Evolutionary conservation across 306 rosid species (phyloP).

Genomic region (Dalbergia cochinchinensis): DNA sequence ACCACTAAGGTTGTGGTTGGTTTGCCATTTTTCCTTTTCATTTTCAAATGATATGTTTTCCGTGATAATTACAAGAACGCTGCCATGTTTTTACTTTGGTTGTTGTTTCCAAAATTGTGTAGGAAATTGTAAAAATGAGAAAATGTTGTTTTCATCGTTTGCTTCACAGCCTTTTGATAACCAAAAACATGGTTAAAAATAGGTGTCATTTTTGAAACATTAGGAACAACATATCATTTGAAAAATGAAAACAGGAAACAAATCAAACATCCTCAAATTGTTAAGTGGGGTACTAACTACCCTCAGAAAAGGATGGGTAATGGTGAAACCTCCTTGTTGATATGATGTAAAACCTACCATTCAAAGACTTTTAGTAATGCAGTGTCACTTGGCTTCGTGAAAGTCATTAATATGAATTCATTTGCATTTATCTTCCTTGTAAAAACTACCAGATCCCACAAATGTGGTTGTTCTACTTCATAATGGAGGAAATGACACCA

Average conservation of each 20-base stretch:
- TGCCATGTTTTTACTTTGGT: too few species aligned
- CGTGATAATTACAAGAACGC: too few species aligned
- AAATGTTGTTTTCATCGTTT: neutral
- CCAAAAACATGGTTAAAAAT: neutral
- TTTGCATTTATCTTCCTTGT: slow-evolving; percentile 36
- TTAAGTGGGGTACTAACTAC: neutral
- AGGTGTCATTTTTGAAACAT: neutral
- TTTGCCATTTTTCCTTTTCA: too few species aligned
- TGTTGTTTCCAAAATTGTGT: too few species aligned
- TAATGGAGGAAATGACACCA: slow-evolving; percentile 59
- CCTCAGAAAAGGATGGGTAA: slow-evolving; percentile 14
- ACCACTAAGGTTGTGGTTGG: too few species aligned
- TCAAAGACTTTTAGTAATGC: slow-evolving; percentile 10
- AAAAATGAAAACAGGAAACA: neutral
- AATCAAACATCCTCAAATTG: neutral
- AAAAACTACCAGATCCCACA: slow-evolving; percentile 60
- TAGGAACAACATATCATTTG: neutral
- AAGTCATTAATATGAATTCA: slow-evolving; percentile 20
- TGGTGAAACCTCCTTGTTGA: neutral
- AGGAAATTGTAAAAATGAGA: too few species aligned
- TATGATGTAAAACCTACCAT: neutral
- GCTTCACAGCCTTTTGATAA: neutral
- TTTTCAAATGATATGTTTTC: too few species aligned
- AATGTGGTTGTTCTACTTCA: slow-evolving; percentile 62
- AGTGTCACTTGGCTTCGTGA: slow-evolving; percentile 37